Conservation (phyloP, 257 asterid species). For the Coffea canephora region DNA sequence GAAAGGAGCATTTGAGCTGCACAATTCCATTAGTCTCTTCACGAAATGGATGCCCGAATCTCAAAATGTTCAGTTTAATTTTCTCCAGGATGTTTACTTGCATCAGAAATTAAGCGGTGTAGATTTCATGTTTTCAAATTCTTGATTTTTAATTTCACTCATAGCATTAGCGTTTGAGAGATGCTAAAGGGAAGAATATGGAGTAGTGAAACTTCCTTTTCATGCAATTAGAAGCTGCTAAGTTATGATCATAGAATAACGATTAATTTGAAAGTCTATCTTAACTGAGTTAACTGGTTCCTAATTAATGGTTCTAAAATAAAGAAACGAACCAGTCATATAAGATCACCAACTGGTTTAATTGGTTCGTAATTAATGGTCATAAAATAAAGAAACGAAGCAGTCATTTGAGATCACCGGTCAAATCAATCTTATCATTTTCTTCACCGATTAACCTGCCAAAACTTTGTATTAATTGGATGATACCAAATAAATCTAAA, state of each 20-base stretch:
- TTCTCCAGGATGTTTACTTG: neutral
- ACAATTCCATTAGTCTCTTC: neutral
- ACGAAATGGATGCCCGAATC: neutral
- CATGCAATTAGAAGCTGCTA: neutral
- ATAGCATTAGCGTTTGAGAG: neutral
- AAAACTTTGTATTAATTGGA: neutral
- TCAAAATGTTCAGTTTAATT: neutral
- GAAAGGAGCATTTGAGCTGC: neutral
- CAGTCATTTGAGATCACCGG: neutral
- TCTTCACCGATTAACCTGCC: neutral
- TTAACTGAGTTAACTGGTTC: neutral
- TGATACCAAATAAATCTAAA: neutral
- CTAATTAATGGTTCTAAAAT: neutral
- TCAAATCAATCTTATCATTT: conserved; percentile 2
- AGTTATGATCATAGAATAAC: neutral
- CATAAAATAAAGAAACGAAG: neutral
- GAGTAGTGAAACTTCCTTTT: neutral
- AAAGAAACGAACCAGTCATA: too few species aligned
- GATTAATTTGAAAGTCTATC: neutral
- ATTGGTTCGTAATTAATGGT: neutral
- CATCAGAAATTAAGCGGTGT: neutral
- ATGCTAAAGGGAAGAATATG: neutral
- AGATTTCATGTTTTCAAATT: neutral
- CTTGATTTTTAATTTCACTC: neutral
- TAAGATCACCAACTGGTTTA: neutral